These are phyloP conservation scores for Emydomyces testavorans DNA, from an alignment of 2,329 filamentous ascomycete species.

Conservation along the genomic window DNA sequence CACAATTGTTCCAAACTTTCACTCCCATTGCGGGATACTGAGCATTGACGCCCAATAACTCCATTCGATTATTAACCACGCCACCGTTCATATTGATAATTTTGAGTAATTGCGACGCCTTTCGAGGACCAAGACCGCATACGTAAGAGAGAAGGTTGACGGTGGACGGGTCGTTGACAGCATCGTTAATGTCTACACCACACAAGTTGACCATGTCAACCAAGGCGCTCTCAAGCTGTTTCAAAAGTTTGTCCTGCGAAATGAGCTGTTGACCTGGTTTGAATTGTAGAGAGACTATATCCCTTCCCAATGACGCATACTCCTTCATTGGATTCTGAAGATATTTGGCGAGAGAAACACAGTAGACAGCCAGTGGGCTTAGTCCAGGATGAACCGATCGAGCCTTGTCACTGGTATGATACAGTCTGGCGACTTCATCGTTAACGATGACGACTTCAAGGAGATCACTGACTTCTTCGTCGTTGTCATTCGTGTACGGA, in stretches of 20 bases:
- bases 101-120: constrained; percentile 74
- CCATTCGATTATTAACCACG: constrained; percentile 67
- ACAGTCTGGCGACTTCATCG: constrained; percentile 92
- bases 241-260: constrained; percentile 73
- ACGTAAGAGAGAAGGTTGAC: constrained; percentile 85
- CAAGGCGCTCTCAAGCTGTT: constrained; percentile 86
- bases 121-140: constrained; percentile 81
- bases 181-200: constrained; percentile 90
- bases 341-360: constrained; percentile 77
- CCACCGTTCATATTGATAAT: constrained; percentile 87
- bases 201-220: constrained; percentile 97
- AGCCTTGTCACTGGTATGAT: constrained; percentile 78
- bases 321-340: constrained; percentile 94
- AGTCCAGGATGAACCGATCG: constrained; percentile 69
- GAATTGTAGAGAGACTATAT: constrained; percentile 76
- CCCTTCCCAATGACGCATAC: constrained; percentile 82
- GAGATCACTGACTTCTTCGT: constrained; percentile 62
- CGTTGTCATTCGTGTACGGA: constrained; percentile 73
- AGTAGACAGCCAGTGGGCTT: constrained; percentile 71
- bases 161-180: constrained; percentile 66
- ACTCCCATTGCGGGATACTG: constrained; percentile 73
- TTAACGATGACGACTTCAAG: constrained; percentile 87
- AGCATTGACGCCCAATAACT: constrained; percentile 79
- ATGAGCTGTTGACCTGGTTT: constrained; percentile 83
- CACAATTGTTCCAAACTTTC: constrained; percentile 91